Conservation (phyloP, 441 rosid species). For the Jatropha multifida region DNA sequence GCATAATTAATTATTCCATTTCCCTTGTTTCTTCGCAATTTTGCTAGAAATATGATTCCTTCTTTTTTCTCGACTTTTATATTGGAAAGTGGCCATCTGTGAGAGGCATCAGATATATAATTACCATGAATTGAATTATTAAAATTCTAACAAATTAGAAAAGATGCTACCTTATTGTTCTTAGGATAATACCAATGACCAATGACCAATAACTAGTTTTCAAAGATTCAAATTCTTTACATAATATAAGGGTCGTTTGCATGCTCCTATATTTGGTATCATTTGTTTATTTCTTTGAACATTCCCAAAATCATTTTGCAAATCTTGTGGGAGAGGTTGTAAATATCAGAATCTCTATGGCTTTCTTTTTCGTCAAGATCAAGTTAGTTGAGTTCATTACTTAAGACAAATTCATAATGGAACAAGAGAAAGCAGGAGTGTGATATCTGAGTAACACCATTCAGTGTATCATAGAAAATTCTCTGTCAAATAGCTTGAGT, state of each 20-base stretch:
- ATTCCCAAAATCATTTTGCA: too few species aligned
- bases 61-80: neutral
- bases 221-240: neutral
- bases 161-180: neutral
- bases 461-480: neutral
- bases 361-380: neutral
- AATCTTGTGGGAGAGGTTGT: neutral
- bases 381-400: neutral
- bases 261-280: neutral
- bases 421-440: neutral
- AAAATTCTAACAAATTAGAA: neutral
- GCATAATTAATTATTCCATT: constrained; percentile 11
- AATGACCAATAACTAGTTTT: neutral
- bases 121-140: neutral
- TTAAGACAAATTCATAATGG: neutral
- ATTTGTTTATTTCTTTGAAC: neutral
- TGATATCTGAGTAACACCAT: neutral
- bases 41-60: neutral
- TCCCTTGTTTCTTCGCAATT: neutral
- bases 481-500: neutral
- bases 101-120: neutral
- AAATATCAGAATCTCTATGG: neutral
- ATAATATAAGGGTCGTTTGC: neutral
- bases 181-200: neutral
- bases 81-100: neutral